Base-by-base conservation (phyloP, 441 rosid genomes). In the Pelargonium fulgidum region DNA sequence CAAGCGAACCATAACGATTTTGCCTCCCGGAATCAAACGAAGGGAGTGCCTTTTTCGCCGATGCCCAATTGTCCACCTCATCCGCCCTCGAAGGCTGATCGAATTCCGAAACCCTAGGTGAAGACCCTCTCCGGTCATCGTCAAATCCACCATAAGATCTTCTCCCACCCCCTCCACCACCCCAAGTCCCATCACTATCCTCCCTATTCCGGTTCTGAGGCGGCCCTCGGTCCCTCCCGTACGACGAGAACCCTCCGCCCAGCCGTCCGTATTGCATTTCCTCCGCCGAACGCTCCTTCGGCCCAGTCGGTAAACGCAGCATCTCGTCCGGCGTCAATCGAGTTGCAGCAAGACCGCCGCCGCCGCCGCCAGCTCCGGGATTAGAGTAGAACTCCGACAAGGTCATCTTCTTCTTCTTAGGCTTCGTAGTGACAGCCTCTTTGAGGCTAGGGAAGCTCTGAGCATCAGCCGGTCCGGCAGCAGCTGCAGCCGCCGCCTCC, bases 201-300 rank as follows among this genome's bases (percentile, higher is more conserved):
- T 85, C 89, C 7, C 87, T 0, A 0, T 0, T 22, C 24, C 24
- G 24, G 24, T 47, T 11, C 14, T 80, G 64, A 26, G 24, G 24
- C 24, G 79, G 78, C 12, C 86, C 82, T 9, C 52, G 11, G 14
- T 81, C 52, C 36, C 92, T 78, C 1, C 88, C 88, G 7, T 87
- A 94, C 67, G 81, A 81, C 24, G 89, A 76, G 78, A 94, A 92
- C 0, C 97, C 99, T 3, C 97, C 93, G 8, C 96, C 96, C 3
- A 85, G 83, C 50, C 96, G 81, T 11, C 97, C 92, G 17, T 81
- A 20, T 83, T 88, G 92, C 96, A 88, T 87, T 85, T 91, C 99
- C 56, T 94, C 97, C 3, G 84, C 82, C 56, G 96, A 81, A 17
- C 99, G 93, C 66, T 94, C 91, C 69, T 85, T 89, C 8, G 99